These are phyloP conservation scores for Westerdykella aurantiaca DNA, from an alignment of 2,329 filamentous ascomycete species.

Conservation along the genomic window DNA sequence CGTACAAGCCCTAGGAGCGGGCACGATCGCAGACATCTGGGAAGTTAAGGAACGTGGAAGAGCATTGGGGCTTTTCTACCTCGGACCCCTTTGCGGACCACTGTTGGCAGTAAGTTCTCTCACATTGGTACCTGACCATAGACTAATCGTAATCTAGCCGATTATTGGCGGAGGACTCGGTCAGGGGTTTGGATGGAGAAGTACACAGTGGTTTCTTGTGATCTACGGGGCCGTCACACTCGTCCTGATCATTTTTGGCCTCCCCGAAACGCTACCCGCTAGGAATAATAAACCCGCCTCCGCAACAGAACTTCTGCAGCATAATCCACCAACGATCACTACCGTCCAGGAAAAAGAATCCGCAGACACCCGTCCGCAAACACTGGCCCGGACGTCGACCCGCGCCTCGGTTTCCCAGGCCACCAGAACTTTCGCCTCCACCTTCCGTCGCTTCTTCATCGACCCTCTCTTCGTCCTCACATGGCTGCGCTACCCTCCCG, in stretches of 20 bases:
- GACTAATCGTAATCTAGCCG: conserved; percentile 8
- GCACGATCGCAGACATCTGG: conserved; percentile 37
- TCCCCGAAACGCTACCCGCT: conserved; percentile 31
- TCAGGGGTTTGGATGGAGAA: conserved; percentile 32
- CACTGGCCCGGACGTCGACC: conserved; percentile 26
- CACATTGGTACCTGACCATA: no score
- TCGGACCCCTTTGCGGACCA: conserved; percentile 36
- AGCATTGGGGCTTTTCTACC: conserved; percentile 38
- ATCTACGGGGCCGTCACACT: conserved; percentile 33
- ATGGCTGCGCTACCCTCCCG: conserved; percentile 36
- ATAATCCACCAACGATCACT: neutral
- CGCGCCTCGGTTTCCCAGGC: conserved; percentile 30
- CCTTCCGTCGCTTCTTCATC: conserved; percentile 34
- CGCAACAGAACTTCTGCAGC: conserved; percentile 1
- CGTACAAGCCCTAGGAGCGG: conserved; percentile 37
- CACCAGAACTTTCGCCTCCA: conserved; percentile 23
- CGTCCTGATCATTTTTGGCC: conserved; percentile 27
- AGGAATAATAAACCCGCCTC: conserved; percentile 6
- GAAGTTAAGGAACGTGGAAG: conserved; percentile 33
- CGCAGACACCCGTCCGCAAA: conserved; percentile 1
- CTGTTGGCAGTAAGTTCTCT: conserved; percentile 18
- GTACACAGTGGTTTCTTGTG: conserved; percentile 38
- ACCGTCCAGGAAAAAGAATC: conserved; percentile 6
- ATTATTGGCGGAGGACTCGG: conserved; percentile 36
- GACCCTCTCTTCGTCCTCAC: conserved; percentile 36